Percentiles rank a stretch among this genome's conserved stretches.
Evolutionary conservation across 2,329 filamentous ascomycete species (phyloP).

Genomic region (Daldinia sp.): DNA sequence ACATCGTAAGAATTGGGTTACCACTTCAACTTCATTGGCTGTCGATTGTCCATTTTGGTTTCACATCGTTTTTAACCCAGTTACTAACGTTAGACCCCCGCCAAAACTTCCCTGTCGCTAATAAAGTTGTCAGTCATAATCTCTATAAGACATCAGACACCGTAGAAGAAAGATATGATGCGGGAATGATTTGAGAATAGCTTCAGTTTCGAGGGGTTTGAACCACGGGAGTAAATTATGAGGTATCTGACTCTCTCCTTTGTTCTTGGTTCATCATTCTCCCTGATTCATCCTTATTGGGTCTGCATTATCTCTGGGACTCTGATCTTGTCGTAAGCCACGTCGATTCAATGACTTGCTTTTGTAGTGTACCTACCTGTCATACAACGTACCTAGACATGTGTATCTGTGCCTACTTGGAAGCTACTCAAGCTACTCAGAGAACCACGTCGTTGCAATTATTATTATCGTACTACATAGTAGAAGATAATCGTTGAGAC

Average conservation of each 20-base stretch:
- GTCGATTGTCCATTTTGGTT: slow-evolving; percentile 40
- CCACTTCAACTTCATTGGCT: slow-evolving; percentile 42
- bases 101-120: too few species aligned
- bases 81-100: slow-evolving; percentile 26
- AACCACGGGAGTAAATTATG: neutral
- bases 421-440: neutral
- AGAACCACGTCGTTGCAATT: neutral
- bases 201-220: neutral
- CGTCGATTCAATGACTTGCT: neutral
- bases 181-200: neutral
- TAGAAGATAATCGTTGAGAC: too few species aligned
- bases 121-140: slow-evolving; percentile 9
- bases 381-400: too few species aligned
- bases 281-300: neutral
- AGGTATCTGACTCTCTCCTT: neutral
- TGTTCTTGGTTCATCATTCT: neutral
- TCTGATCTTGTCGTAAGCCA: too few species aligned
- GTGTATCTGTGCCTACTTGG: neutral
- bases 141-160: neutral
- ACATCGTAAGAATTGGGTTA: slow-evolving; percentile 38
- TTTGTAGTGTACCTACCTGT: neutral
- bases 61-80: slow-evolving; percentile 38
- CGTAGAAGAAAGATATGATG: neutral
- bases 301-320: neutral
- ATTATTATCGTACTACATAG: too few species aligned